Percentiles rank a stretch among this genome's conserved stretches.
These are phyloP conservation scores for Pisolithus marmoratus DNA, from an alignment of 768 basidiomycete genomes.

Conservation along the genomic window DNA sequence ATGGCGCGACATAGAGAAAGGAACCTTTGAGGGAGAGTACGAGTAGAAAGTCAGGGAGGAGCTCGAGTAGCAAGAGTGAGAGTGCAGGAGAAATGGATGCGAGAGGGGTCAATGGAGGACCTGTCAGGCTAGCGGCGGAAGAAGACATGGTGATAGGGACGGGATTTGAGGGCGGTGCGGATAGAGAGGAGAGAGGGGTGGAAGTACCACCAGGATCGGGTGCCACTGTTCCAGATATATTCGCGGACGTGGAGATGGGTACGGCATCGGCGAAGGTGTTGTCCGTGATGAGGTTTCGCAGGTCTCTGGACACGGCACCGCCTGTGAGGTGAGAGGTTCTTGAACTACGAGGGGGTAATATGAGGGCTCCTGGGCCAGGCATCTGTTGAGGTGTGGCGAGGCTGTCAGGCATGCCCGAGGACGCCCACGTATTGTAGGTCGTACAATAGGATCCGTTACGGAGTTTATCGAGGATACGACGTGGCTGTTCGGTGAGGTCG, in stretches of 20 bases:
- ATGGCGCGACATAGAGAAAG: slow-evolving; percentile 89
- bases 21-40: slow-evolving; percentile 90
- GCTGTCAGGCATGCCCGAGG: neutral
- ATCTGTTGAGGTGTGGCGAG: neutral
- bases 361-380: slow-evolving; percentile 2
- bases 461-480: slow-evolving; percentile 74
- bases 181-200: slow-evolving; percentile 8
- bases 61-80: slow-evolving; percentile 48
- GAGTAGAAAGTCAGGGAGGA: slow-evolving; percentile 75
- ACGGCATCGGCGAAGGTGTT: slow-evolving; percentile 44
- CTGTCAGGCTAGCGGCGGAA: neutral
- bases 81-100: slow-evolving; percentile 39
- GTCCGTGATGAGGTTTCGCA: slow-evolving; percentile 45
- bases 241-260: slow-evolving; percentile 37
- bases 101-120: slow-evolving; percentile 29
- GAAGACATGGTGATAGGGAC: slow-evolving; percentile 10
- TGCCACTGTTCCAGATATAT: slow-evolving; percentile 24
- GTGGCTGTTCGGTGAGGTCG: slow-evolving; percentile 83
- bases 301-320: slow-evolving; percentile 44
- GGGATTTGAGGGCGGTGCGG: slow-evolving; percentile 1
- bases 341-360: slow-evolving; percentile 15
- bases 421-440: slow-evolving; percentile 40
- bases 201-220: slow-evolving; percentile 3
- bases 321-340: slow-evolving; percentile 22
- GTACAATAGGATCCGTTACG: slow-evolving; percentile 71